These are phyloP conservation scores for Paramecium primaurelia DNA, from an alignment of 73 alveolate species.

Conservation along the genomic window DNA sequence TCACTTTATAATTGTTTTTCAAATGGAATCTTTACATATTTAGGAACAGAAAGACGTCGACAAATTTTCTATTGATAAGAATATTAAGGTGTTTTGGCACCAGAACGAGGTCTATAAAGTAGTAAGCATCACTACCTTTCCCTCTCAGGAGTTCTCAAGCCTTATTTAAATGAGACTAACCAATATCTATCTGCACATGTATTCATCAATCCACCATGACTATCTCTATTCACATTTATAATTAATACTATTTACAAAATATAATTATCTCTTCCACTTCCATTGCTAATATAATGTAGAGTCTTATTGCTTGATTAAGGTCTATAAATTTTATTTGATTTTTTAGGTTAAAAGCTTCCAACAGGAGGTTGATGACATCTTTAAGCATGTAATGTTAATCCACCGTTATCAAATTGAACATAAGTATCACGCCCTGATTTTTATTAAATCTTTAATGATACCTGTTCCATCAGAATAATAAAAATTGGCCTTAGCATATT, in stretches of 20 bases:
- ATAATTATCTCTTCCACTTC: conserved; percentile 53
- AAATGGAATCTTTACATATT: neutral
- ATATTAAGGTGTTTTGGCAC: neutral
- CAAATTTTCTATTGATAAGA: neutral
- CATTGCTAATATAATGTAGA: conserved; percentile 25
- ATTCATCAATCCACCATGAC: neutral
- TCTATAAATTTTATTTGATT: neutral
- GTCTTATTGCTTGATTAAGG: neutral
- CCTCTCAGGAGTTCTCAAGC: neutral
- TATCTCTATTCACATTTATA: neutral
- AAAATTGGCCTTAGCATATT: neutral
- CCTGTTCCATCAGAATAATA: conserved; percentile 21
- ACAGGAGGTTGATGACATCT: neutral
- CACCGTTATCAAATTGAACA: conserved; percentile 17
- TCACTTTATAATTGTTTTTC: neutral
- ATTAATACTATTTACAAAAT: conserved; percentile 12
- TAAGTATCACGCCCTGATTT: conserved; percentile 37
- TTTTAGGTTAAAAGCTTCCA: conserved; percentile 23
- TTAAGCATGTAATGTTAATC: neutral
- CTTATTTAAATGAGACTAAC: neutral
- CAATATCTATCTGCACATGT: neutral
- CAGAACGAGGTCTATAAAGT: conserved; percentile 17
- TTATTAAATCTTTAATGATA: neutral
- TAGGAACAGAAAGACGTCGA: neutral
- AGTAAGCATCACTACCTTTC: neutral